Evolutionary conservation across 306 rosid species (phyloP).

Genomic region (Bauhinia variegata): DNA sequence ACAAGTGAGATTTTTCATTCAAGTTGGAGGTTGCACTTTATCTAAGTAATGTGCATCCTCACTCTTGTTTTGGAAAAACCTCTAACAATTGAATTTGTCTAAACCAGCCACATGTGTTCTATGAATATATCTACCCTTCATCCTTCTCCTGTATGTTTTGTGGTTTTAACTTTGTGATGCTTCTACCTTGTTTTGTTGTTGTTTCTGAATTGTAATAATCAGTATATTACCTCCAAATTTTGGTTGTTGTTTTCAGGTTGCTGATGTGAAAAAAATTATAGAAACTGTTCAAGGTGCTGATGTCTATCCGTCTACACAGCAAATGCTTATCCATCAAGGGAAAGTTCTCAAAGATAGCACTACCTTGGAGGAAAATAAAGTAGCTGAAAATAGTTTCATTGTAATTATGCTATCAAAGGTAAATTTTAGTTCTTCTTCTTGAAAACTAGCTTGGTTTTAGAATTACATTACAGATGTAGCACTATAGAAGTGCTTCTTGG

Average conservation of each 20-base stretch:
- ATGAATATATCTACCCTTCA: neutral
- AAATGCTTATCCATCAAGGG: conserved; percentile 95
- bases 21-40: neutral
- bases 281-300: conserved; percentile 76
- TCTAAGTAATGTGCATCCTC: neutral
- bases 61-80: conserved; percentile 8
- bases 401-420: conserved; percentile 96
- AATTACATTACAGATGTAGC: neutral
- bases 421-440: conserved; percentile 4
- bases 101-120: neutral
- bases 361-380: conserved; percentile 82
- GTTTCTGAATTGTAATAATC: conserved; percentile 1
- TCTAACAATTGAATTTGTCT: conserved; percentile 5
- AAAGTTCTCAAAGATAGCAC: conserved; percentile 84
- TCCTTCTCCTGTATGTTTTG: conserved; percentile 2
- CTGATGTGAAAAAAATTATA: conserved; percentile 80
- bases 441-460: neutral
- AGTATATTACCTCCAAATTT: neutral
- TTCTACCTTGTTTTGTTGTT: too few species aligned
- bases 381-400: conserved; percentile 81
- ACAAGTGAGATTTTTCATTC: conserved; percentile 6
- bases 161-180: too few species aligned
- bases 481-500: neutral
- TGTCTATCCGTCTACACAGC: conserved; percentile 84
- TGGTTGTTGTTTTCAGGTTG: conserved; percentile 55